These are phyloP conservation scores for Sarocladiaceae sp. DNA, from an alignment of 2,329 filamentous ascomycete genomes.

Conservation along the genomic window DNA sequence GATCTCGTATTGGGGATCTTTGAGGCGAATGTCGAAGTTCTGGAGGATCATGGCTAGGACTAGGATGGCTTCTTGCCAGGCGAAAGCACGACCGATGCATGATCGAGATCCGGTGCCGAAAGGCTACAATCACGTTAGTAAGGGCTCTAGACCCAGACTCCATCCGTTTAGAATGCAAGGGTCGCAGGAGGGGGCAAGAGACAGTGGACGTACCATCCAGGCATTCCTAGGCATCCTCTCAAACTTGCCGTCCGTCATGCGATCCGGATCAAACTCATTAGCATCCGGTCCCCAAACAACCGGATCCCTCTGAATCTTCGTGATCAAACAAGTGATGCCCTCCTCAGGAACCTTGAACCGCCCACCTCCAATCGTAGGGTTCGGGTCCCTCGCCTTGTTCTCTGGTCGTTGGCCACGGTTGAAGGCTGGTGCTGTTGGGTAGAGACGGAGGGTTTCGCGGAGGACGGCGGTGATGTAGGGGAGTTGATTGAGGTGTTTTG, in stretches of 20 bases:
- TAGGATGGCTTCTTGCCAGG: conserved; percentile 68
- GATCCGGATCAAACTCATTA: conserved; percentile 62
- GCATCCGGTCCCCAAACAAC: conserved; percentile 61
- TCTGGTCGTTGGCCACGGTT: conserved; percentile 11
- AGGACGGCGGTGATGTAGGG: conserved; percentile 61
- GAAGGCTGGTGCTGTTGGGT: conserved; percentile 22
- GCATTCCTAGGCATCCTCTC: conserved; percentile 43
- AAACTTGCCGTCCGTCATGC: conserved; percentile 68
- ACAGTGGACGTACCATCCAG: background rate
- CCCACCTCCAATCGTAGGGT: conserved; percentile 46
- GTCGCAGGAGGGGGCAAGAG: too few relatives aligned
- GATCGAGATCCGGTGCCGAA: conserved; percentile 69
- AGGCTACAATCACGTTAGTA: conserved; percentile 56
- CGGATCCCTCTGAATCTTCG: conserved; percentile 50
- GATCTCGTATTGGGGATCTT: conserved; percentile 47
- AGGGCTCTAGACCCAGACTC: too few relatives aligned
- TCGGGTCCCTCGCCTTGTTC: background rate
- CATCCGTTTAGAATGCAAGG: too few relatives aligned
- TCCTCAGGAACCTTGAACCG: conserved; percentile 45
- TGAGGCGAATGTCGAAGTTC: conserved; percentile 54
- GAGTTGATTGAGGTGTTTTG: conserved; percentile 57
- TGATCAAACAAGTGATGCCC: conserved; percentile 38
- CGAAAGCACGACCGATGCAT: conserved; percentile 71
- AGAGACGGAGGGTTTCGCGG: conserved; percentile 43
- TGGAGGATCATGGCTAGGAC: conserved; percentile 62